Evolutionary conservation across 352 stramenopile species (phyloP).

Genomic region (Phytophthora megakarya): DNA sequence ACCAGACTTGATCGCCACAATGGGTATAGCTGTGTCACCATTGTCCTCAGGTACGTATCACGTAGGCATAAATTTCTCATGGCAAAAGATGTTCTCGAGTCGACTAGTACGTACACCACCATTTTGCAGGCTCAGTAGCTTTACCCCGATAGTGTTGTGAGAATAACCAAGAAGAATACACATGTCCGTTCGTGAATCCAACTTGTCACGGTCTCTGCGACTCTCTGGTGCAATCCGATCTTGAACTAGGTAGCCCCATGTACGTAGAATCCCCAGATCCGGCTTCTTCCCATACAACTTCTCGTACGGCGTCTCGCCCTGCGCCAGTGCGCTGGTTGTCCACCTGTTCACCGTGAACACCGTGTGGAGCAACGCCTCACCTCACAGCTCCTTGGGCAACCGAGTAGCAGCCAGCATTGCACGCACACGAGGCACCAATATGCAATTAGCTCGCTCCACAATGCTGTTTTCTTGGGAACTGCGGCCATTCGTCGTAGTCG

Average conservation of each 20-base stretch:
- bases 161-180: constrained; percentile 19
- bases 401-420: constrained; percentile 18
- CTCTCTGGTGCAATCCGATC: constrained; percentile 9
- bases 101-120: constrained; percentile 17
- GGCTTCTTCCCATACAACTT: constrained; percentile 13
- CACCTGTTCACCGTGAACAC: constrained; percentile 23
- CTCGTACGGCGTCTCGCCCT: constrained; percentile 19
- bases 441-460: constrained; percentile 10
- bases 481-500: constrained; percentile 17
- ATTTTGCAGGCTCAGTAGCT: constrained; percentile 17
- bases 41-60: background rate
- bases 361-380: constrained; percentile 7
- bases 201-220: constrained; percentile 1
- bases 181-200: constrained; percentile 15
- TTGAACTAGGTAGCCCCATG: constrained; percentile 22
- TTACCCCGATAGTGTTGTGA: constrained; percentile 16
- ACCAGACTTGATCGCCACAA: background rate
- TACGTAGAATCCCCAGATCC: background rate
- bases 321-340: constrained; percentile 1
- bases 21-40: background rate
- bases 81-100: constrained; percentile 18
- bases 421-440: background rate
- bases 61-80: constrained; percentile 3
- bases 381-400: constrained; percentile 22
- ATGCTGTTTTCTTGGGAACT: constrained; percentile 30